Conservation (phyloP, 2,329 filamentous ascomycete species). For the Myriosclerotinia curreyana region DNA sequence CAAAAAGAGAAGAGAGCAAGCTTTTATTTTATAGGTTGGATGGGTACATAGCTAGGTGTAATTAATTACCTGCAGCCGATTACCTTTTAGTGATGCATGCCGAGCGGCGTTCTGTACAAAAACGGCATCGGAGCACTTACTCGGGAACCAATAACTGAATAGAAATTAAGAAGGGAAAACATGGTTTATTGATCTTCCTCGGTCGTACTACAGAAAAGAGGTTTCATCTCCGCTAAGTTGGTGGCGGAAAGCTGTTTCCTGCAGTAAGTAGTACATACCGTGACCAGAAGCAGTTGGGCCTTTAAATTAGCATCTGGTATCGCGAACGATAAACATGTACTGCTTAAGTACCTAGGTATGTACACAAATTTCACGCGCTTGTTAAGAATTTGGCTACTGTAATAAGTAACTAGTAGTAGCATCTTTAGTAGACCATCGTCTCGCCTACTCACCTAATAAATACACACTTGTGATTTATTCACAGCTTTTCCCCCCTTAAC, state of each 20-base stretch:
- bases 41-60: background rate
- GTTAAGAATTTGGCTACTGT: background rate
- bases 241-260: background rate
- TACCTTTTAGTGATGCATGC: background rate
- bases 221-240: background rate
- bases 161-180: background rate
- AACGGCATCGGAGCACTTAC: constrained; percentile 8
- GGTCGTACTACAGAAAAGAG: constrained; percentile 2
- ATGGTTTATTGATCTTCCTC: background rate
- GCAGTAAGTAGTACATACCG: background rate
- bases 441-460: background rate
- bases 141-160: constrained; percentile 16
- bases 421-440: too few species aligned
- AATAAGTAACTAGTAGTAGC: too few species aligned
- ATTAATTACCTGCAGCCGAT: background rate
- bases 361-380: background rate
- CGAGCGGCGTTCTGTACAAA: constrained; percentile 12
- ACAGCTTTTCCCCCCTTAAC: background rate
- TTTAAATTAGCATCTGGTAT: too few species aligned
- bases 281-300: background rate
- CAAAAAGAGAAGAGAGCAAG: background rate
- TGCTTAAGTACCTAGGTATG: background rate
- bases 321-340: too few species aligned
- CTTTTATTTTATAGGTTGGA: constrained; percentile 18
- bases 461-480: background rate